Base-by-base conservation (phyloP, 176 grass and related monocot genomes). In the Rhynchospora tenuis region DNA sequence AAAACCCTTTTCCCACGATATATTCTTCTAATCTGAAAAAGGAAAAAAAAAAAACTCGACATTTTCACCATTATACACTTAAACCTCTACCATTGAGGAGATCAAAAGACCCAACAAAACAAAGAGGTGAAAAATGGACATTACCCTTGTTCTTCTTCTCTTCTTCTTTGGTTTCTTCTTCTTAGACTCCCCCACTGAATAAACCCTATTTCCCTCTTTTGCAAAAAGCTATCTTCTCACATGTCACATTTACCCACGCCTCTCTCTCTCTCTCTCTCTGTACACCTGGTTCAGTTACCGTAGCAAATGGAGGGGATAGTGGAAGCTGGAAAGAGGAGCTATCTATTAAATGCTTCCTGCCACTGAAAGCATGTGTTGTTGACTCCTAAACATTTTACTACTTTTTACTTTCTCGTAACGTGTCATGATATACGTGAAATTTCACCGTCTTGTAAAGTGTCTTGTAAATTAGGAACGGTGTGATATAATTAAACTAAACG, bases 251-350 rank as follows among this genome's bases (percentile, higher is more conserved):
- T 66, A 48, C 29, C 80, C 3, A 29, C 15, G 28, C 8, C 20
- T 4, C 80, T 16, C n/a, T n/a, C 33, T 59, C 51, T 43, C 75
- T 79, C 74, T 79, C 76, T 64, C 26, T 81, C 52, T 54, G 14
- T 77, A 29, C 42, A 82, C 80, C 59, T 62, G 59, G 80, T 82
- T 82, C 59, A 68, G 57, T 42, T 63, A 26, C 78, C 78, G 80
- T 67, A 68, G 63, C 8, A 82, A 82, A 82, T 50, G 59, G 80
- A 82, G 79, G n/a, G 51, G 43, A 48, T 68, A 45, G 61, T 27
- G 20, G 10, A 13, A 81, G 44, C 43, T 65, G 43, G 9, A 54
- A 45, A 23, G 27, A 59, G 57, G 60, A 81, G 55, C 77, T 62
- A 19, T 70, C 26, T 51, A 52, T 65, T 82, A 67, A 80, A 82